Percentiles rank a stretch among this genome's conserved stretches.
Evolutionary conservation across 495 filamentous ascomycete species (phyloP).

Genomic region (Aspergillus coremiiformis): DNA sequence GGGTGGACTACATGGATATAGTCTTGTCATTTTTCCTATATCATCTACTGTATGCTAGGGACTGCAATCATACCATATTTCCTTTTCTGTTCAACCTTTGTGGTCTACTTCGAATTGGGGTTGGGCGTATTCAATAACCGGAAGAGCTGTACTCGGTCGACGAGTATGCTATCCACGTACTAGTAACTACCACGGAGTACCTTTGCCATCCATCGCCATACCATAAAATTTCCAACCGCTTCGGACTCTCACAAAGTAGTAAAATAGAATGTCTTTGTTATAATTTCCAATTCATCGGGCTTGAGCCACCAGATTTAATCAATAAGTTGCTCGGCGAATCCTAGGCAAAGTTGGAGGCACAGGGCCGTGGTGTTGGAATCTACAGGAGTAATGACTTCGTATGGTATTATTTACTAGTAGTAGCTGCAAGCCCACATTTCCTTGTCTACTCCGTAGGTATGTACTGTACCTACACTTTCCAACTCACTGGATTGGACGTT

Average conservation of each 20-base stretch:
- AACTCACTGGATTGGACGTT: not conserved
- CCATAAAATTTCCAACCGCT: no score
- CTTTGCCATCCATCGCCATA: no score
- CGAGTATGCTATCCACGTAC: no score
- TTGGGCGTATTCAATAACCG: no score
- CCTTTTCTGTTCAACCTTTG: constrained; percentile 21
- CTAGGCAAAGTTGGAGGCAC: not conserved
- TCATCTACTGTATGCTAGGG: constrained; percentile 39
- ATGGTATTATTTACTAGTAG: no score
- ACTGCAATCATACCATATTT: constrained; percentile 38
- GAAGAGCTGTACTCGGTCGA: no score
- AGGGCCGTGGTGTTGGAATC: not conserved
- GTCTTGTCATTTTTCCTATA: constrained; percentile 33
- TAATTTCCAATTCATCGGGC: not conserved
- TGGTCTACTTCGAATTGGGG: no score
- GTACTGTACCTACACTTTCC: not conserved
- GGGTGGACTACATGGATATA: constrained; percentile 44
- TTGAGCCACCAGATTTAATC: not conserved
- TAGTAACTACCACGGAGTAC: no score
- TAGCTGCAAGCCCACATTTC: not conserved
- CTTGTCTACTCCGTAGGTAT: no score
- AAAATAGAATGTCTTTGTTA: not conserved
- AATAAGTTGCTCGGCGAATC: not conserved
- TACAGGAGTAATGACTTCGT: not conserved
- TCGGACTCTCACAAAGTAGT: no score